Evolutionary conservation across 192 early-diverging fungal genomes (phyloP), one percentile per base, ranked within the genome.

Genomic region (Coemansia sp.): DNA sequence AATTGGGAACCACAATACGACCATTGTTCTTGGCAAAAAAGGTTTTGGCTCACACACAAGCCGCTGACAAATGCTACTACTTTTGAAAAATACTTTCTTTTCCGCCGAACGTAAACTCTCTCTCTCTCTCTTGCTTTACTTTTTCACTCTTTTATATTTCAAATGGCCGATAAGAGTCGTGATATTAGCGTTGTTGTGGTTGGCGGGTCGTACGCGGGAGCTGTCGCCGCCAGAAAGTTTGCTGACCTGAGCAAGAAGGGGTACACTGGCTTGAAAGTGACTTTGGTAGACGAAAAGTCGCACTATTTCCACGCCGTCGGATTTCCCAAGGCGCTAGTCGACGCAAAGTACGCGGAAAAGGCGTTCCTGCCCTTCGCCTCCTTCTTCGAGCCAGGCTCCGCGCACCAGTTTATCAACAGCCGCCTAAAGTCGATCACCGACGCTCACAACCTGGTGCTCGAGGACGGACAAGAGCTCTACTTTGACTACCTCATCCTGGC

Each of bases 301-400:
- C 86, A 88, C 75, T 85, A 84, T 63, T 85, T 79, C 59, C 86
- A 88, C 61, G 68, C 68, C 3, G 63, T 87, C 28, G 87, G 77
- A 7, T 82, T 77, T 18, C 73, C 80, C 18, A 83, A 85, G 41
- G 67, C 77, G n/a, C 70, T 77, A 9, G 76, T 84, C 8, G 75
- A 82, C 34, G 66, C 59, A 21, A 62, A 81, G n/a, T 83, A 73
- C 34, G 87, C 86, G 23, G 55, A 76, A 16, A 73, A 79, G 31
- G 12, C 83, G 3, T 76, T 85, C n/a, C 72, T 88, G 61, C 84
- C 87, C 8, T 84, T 85, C 53, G 64, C 75, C 8, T 64, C 64
- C 9, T 36, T 84, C 16, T 86, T 88, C 58, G 62, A 69, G 16
- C n/a, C 36, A 6, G 61, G 59, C 16, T 64, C 69, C 45, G 60